phyloP scores from a whole-genome alignment of 805 yeast species.

The Saccharomyces eubayanus region DNA sequence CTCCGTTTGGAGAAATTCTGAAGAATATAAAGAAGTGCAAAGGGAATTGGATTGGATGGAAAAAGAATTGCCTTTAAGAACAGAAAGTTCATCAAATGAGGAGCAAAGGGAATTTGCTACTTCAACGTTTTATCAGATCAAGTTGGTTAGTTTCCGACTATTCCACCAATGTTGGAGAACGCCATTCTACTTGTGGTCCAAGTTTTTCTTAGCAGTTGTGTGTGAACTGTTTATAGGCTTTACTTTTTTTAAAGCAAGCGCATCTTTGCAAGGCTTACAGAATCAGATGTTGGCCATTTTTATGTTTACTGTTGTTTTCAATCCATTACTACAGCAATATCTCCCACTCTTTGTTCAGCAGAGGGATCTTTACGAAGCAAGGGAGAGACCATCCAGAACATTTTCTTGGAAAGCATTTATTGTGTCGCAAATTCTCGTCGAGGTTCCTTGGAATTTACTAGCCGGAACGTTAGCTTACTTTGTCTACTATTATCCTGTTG shows the following conservation, averaged over 20 bases:
- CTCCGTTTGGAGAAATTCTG: constrained; percentile 62
- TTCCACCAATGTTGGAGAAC: constrained; percentile 56
- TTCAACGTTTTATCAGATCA: constrained; percentile 33
- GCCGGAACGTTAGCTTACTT: constrained; percentile 50
- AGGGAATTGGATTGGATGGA: constrained; percentile 54
- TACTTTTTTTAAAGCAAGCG: constrained; percentile 54
- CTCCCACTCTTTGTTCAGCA: constrained; percentile 49
- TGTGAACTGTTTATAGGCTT: constrained; percentile 57
- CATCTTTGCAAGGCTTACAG: constrained; percentile 55
- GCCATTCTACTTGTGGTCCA: constrained; percentile 49
- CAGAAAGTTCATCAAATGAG: constrained; percentile 23
- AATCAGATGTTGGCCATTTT: constrained; percentile 67
- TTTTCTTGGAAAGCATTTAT: constrained; percentile 54
- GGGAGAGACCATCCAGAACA: constrained; percentile 60
- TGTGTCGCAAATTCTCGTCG: constrained; percentile 49
- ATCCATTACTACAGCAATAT: constrained; percentile 48
- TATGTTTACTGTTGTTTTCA: constrained; percentile 47
- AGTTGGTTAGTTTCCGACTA: constrained; percentile 41
- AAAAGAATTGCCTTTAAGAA: constrained; percentile 36
- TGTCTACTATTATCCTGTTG: constrained; percentile 60
- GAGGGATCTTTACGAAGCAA: constrained; percentile 54
- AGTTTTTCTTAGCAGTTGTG: constrained; percentile 39
- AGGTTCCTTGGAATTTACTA: constrained; percentile 49
- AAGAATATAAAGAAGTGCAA: constrained; percentile 46
- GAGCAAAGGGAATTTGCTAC: constrained; percentile 36